Percentiles rank a stretch among this genome's conserved stretches.
These are phyloP conservation scores for Nymphaea colorata DNA, from an alignment of 164 flowering plant genomes.

Conservation along the genomic window DNA sequence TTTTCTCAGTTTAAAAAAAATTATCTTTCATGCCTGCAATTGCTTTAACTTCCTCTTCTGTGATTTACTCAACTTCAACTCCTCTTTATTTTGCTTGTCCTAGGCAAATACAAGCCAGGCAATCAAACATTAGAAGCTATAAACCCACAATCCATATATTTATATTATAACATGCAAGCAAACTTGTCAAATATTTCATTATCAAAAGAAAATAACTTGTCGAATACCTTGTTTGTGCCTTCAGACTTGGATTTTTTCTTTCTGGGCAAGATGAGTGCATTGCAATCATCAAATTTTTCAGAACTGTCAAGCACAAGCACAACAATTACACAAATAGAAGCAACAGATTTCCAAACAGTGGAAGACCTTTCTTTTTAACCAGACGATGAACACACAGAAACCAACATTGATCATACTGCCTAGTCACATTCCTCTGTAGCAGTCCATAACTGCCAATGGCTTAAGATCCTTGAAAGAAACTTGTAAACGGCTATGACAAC, in stretches of 20 bases:
- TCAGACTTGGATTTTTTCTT: conserved; percentile 31
- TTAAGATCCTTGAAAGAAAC: too few species aligned
- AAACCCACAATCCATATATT: not conserved
- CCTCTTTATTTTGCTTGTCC: conserved; percentile 8
- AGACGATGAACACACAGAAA: too few species aligned
- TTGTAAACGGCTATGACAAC: too few species aligned
- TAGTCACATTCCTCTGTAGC: too few species aligned
- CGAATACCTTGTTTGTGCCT: conserved; percentile 19
- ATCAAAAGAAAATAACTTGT: not conserved
- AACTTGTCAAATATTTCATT: too few species aligned
- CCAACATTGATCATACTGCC: too few species aligned
- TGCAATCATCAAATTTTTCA: conserved; percentile 25
- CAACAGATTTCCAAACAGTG: too few species aligned
- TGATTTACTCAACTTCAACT: conserved; percentile 34
- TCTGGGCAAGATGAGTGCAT: conserved; percentile 32
- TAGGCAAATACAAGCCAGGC: conserved; percentile 7
- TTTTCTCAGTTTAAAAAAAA: not conserved
- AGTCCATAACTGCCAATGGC: too few species aligned
- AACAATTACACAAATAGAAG: too few species aligned
- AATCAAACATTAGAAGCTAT: not conserved
- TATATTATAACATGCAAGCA: not conserved
- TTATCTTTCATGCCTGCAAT: conserved; percentile 37
- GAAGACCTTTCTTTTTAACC: not conserved
- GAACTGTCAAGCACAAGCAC: not conserved
- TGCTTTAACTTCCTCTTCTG: conserved; percentile 67